Conservation (phyloP, 805 yeast genomes). For the Jamesozyma hellenica region DNA sequence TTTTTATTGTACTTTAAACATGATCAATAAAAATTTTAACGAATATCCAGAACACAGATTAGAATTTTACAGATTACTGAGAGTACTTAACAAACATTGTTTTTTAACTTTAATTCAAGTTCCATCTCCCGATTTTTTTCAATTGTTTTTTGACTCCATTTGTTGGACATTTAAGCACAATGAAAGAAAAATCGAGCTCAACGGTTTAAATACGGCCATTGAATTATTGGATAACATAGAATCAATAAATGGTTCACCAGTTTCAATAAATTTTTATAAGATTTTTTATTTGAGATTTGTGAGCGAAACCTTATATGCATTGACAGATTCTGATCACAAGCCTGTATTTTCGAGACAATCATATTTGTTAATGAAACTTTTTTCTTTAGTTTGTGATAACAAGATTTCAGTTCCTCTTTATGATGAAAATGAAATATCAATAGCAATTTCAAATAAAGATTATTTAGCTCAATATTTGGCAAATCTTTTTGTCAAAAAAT, state of each 20-base stretch:
- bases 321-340: constrained; percentile 91
- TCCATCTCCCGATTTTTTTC: constrained; percentile 70
- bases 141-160: constrained; percentile 77
- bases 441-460: constrained; percentile 66
- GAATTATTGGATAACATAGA: constrained; percentile 77
- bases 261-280: constrained; percentile 72
- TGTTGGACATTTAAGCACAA: constrained; percentile 95
- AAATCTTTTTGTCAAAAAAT: constrained; percentile 65
- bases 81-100: constrained; percentile 34
- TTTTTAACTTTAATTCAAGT: constrained; percentile 73
- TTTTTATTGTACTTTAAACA: constrained; percentile 79
- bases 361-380: constrained; percentile 65
- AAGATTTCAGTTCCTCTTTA: constrained; percentile 66
- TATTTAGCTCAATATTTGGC: constrained; percentile 68
- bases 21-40: constrained; percentile 85
- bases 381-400: constrained; percentile 63
- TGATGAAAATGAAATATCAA: constrained; percentile 59
- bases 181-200: constrained; percentile 84
- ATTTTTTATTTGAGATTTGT: constrained; percentile 75
- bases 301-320: constrained; percentile 76
- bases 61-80: constrained; percentile 31
- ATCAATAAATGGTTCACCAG: constrained; percentile 47
- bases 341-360: constrained; percentile 84
- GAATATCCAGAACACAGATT: constrained; percentile 94
- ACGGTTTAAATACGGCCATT: constrained; percentile 67